phyloP scores from a whole-genome alignment of 2,329 filamentous ascomycete genomes.

The Trichoderma oligosporum region DNA sequence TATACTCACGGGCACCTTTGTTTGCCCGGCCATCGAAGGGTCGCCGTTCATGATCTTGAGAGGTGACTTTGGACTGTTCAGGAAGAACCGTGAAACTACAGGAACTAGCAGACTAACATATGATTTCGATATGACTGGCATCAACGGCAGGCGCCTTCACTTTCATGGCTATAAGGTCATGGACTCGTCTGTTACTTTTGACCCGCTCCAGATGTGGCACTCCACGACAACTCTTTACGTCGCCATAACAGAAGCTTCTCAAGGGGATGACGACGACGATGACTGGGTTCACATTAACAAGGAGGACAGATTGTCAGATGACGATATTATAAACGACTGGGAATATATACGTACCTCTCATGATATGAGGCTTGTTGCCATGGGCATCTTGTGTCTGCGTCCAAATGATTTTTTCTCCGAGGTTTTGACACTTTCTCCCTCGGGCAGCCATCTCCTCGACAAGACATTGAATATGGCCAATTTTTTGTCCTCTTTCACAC shows the following conservation, averaged over 20 bases:
- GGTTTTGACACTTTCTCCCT: slow-evolving; percentile 50
- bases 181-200: slow-evolving; percentile 56
- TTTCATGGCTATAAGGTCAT: slow-evolving; percentile 62
- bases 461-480: slow-evolving; percentile 44
- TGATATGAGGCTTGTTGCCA: slow-evolving; percentile 37
- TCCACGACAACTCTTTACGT: slow-evolving; percentile 61
- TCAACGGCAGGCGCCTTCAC: slow-evolving; percentile 49
- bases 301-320: not conserved
- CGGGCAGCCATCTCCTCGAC: slow-evolving; percentile 44
- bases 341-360: not conserved
- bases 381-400: slow-evolving; percentile 55
- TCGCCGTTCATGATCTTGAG: slow-evolving; percentile 59
- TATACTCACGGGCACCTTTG: slow-evolving; percentile 57
- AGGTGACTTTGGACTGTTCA: slow-evolving; percentile 57
- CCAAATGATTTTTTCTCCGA: slow-evolving; percentile 52
- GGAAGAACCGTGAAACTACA: slow-evolving; percentile 48
- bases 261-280: not conserved
- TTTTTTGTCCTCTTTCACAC: slow-evolving; percentile 55
- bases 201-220: slow-evolving; percentile 55
- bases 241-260: slow-evolving; percentile 47
- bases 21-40: slow-evolving; percentile 34
- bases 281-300: not conserved
- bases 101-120: slow-evolving; percentile 59
- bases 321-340: not conserved
- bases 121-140: slow-evolving; percentile 57